Percentiles rank a stretch among this genome's conserved stretches.
phyloP scores from a whole-genome alignment of 108 stramenopile species.

The Cyclotella atomus region DNA sequence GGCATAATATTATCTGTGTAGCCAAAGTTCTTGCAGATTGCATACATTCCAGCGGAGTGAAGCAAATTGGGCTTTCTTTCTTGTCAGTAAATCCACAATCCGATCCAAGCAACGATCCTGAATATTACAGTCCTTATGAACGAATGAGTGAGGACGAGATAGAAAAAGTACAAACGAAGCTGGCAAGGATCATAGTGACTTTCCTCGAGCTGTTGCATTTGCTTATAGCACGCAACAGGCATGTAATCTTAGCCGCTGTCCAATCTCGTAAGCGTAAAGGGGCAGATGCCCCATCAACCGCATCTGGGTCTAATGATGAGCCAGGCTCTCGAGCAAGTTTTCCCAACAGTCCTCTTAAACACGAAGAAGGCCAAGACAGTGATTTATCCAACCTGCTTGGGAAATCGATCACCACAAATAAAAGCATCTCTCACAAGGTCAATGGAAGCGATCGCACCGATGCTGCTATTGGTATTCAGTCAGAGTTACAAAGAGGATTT shows the following conservation, averaged over 20 bases:
- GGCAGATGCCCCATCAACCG: conserved; percentile 31
- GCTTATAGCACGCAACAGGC: conserved; percentile 81
- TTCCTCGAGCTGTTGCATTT: conserved; percentile 87
- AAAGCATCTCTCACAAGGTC: conserved; percentile 17
- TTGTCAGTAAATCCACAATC: conserved; percentile 53
- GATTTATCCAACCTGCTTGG: conserved; percentile 22
- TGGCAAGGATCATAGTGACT: conserved; percentile 77
- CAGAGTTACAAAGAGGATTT: conserved; percentile 85
- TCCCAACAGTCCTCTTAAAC: conserved; percentile 17
- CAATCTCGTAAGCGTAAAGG: conserved; percentile 64
- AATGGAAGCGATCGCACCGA: conserved; percentile 66
- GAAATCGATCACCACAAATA: conserved; percentile 20
- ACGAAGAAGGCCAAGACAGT: conserved; percentile 3
- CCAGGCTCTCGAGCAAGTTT: conserved; percentile 12
- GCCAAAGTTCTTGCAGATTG: conserved; percentile 87
- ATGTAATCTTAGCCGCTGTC: conserved; percentile 73
- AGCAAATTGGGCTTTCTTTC: conserved; percentile 76
- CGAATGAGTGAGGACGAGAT: conserved; percentile 73
- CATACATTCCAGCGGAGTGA: conserved; percentile 84
- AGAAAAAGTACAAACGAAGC: conserved; percentile 66
- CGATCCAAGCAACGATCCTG: conserved; percentile 50
- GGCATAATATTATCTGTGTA: conserved; percentile 57
- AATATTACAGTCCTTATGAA: conserved; percentile 54
- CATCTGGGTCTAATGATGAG: conserved; percentile 32
- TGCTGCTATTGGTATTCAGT: conserved; percentile 85